phyloP scores from a whole-genome alignment of 2,329 filamentous ascomycete genomes.

The Knufia petricola region DNA sequence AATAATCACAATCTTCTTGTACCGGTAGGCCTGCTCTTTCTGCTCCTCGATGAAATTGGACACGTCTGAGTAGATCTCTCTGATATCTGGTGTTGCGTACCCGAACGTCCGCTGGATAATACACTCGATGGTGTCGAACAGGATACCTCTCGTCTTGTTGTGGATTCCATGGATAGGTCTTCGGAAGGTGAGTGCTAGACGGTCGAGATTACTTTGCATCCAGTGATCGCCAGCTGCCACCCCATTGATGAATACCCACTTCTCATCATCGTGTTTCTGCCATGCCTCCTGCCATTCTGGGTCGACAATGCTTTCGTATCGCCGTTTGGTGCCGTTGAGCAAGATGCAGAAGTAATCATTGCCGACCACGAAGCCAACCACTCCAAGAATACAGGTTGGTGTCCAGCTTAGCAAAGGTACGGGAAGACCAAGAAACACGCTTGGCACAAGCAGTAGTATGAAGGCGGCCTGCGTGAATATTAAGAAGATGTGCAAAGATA shows the following conservation, averaged over 20 bases:
- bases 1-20: constrained; percentile 63
- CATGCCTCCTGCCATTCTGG: constrained; percentile 22
- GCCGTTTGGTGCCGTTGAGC: constrained; percentile 15
- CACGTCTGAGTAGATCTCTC: constrained; percentile 49
- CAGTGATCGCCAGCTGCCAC: constrained; percentile 50
- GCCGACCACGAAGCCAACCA: constrained; percentile 23
- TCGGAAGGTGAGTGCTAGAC: constrained; percentile 61
- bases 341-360: constrained; percentile 27
- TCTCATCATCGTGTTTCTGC: constrained; percentile 47
- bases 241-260: constrained; percentile 75
- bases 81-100: constrained; percentile 60
- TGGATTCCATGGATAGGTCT: constrained; percentile 64
- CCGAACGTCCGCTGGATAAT: constrained; percentile 64
- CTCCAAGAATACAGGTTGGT: constrained; percentile 30
- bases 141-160: constrained; percentile 62
- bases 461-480: constrained; percentile 51
- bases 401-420: constrained; percentile 34
- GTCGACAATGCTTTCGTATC: neutral
- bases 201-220: constrained; percentile 61
- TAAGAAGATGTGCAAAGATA: constrained; percentile 51
- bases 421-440: constrained; percentile 1
- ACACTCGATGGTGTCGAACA: constrained; percentile 70
- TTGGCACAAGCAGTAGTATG: constrained; percentile 45
- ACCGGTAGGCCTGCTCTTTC: constrained; percentile 18
- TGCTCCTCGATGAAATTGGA: constrained; percentile 54